phyloP scores from a whole-genome alignment of 78 protist genomes.

The Speleostelium caveatum region DNA sequence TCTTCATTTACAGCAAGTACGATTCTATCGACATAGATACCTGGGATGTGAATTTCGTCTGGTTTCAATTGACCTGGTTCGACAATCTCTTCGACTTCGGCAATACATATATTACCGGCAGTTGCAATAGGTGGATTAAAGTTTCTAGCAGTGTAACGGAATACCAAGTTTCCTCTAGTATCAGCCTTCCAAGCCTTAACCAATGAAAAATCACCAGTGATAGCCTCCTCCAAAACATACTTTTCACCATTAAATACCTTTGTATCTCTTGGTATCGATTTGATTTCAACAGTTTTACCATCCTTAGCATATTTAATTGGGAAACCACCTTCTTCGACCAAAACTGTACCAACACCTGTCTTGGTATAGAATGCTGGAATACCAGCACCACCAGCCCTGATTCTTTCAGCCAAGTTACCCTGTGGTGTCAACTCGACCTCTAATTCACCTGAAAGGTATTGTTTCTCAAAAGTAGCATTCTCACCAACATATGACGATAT shows the following conservation, averaged over 20 bases:
- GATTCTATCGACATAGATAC: conserved; percentile 93
- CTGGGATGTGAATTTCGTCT: conserved; percentile 93
- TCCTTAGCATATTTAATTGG: conserved; percentile 91
- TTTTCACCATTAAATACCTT: conserved; percentile 75
- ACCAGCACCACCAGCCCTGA: conserved; percentile 99
- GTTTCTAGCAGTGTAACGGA: conserved; percentile 93
- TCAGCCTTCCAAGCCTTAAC: conserved; percentile 97
- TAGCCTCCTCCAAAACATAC: conserved; percentile 91
- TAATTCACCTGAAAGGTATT: conserved; percentile 94
- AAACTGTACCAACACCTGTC: conserved; percentile 94
- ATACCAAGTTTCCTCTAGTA: conserved; percentile 91
- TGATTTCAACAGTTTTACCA: conserved; percentile 83
- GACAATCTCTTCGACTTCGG: conserved; percentile 96
- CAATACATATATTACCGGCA: conserved; percentile 92
- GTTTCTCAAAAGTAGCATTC: conserved; percentile 92
- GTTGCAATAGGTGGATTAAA: conserved; percentile 93
- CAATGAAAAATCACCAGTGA: conserved; percentile 93
- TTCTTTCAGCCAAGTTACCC: conserved; percentile 98
- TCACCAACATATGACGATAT: conserved; percentile 98
- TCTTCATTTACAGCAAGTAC: conserved; percentile 78
- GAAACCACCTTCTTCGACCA: conserved; percentile 93
- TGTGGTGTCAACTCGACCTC: conserved; percentile 98
- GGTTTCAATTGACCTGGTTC: conserved; percentile 90
- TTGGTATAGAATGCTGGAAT: conserved; percentile 98
- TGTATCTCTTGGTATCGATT: conserved; percentile 85